phyloP scores from a whole-genome alignment of 2,329 filamentous ascomycete species.

The Colletotrichum ledebouriae region DNA sequence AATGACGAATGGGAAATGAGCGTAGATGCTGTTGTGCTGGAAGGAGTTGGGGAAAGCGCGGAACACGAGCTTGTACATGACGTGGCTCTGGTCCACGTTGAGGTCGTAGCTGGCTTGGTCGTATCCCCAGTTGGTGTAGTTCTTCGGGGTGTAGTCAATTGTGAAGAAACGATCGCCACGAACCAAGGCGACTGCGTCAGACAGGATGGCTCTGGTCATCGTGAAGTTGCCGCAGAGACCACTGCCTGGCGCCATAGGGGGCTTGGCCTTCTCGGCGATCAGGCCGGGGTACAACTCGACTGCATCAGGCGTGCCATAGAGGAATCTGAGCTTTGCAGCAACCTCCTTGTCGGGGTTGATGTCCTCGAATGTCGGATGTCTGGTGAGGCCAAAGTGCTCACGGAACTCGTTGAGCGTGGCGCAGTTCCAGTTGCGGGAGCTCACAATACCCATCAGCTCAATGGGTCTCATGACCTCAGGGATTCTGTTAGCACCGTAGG shows the following conservation, averaged over 20 bases:
- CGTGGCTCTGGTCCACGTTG: conserved; percentile 72
- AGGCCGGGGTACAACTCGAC: conserved; percentile 73
- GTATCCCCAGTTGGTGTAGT: conserved; percentile 77
- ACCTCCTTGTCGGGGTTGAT: conserved; percentile 69
- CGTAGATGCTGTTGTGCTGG: conserved; percentile 73
- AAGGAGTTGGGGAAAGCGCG: conserved; percentile 75
- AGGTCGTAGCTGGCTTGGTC: conserved; percentile 68
- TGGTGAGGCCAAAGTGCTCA: conserved; percentile 70
- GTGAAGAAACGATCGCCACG: conserved; percentile 77
- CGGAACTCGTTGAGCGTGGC: conserved; percentile 74
- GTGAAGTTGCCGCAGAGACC: conserved; percentile 63
- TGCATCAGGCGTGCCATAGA: conserved; percentile 72
- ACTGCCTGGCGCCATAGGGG: conserved; percentile 60
- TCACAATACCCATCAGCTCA: conserved; percentile 72
- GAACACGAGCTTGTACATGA: conserved; percentile 75
- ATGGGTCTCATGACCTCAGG: conserved; percentile 68
- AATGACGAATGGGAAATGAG: conserved; percentile 64
- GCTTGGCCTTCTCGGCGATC: conserved; percentile 58
- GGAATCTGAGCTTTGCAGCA: conserved; percentile 61
- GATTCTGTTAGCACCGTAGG: conserved; percentile 67
- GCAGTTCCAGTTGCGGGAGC: conserved; percentile 69
- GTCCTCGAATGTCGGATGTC: conserved; percentile 69
- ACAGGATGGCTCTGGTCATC: conserved; percentile 67
- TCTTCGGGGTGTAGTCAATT: conserved; percentile 68
- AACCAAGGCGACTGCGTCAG: conserved; percentile 73